Evolutionary conservation across 441 rosid species (phyloP), one percentile per base, ranked within the genome.

Genomic region (Geranium incanum): DNA sequence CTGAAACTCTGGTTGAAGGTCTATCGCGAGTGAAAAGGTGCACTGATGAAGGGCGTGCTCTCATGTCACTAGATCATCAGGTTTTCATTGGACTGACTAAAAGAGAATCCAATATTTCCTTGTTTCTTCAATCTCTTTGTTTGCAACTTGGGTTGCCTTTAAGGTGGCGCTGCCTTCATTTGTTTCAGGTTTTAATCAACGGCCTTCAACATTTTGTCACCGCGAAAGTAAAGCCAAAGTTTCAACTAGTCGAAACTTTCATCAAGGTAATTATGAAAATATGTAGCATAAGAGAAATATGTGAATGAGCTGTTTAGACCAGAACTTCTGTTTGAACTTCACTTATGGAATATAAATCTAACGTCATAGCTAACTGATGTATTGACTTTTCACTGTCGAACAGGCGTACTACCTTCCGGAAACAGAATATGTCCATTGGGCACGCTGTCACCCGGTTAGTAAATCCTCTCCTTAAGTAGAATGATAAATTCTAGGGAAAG

Each of bases 331-430:
- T 21, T 23, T 23, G 37, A 62, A 62, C 15, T 62, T 62, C 36
- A 9, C 36, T 60, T 19, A 12, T 60, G 12, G 33, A 21, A 60
- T 21, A 21, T 21, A 18, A 19, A 11, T 62, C 37, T 7, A 23
- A 36, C 11, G n/a, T 59, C 41, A 36, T 70, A 21, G 52, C 69
- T 67, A 72, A 74, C 59, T 11, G 19, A 62, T 3, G 1, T 48
- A 39, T 4, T 37, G n/a, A 62, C 41, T 59, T 67, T 79, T 18
- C 11, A 67, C 63, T 41, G 70, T 6, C 48, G 21, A 69, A 72
- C 89, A 95, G 99, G 98, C 93, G 45, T 92, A 87, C 84, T 93
- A 95, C 81, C 91, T 95, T 37, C 98, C 99, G 0, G 97, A 92
- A 80, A 95, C 98, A 0, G 99, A 95, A 79, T 93, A 82, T 69